Evolutionary conservation across 2,329 filamentous ascomycete genomes (phyloP).

Genomic region (Pseudogymnoascus sp.): DNA sequence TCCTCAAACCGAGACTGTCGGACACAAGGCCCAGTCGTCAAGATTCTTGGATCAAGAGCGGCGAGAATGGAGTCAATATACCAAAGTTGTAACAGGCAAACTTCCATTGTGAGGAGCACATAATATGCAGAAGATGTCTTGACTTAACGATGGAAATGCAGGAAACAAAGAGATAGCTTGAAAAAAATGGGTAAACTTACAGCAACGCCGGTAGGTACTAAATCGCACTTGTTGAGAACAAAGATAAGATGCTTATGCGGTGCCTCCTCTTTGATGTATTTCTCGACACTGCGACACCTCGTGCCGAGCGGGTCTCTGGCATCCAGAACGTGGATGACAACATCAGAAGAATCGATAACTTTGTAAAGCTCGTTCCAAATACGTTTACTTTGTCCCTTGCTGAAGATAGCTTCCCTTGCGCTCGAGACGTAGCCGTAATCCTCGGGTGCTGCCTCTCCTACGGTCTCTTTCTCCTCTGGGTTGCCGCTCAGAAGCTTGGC

Average conservation of each 20-base stretch:
- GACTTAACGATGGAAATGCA: conserved; percentile 66
- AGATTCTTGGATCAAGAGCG: conserved; percentile 38
- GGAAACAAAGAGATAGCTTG: conserved; percentile 13
- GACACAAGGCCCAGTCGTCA: not conserved
- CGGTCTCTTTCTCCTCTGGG: conserved; percentile 39
- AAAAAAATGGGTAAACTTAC: conserved; percentile 57
- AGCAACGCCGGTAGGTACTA: conserved; percentile 85
- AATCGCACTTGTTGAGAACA: conserved; percentile 82
- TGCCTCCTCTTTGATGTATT: conserved; percentile 86
- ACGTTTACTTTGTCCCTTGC: conserved; percentile 88
- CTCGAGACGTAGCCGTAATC: conserved; percentile 45
- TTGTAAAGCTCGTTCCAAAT: conserved; percentile 97
- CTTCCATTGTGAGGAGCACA: conserved; percentile 60
- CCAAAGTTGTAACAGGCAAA: conserved; percentile 98
- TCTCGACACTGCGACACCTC: conserved; percentile 80
- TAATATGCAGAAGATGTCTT: conserved; percentile 62
- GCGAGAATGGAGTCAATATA: conserved; percentile 75
- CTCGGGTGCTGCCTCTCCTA: conserved; percentile 33
- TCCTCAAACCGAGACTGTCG: conserved; percentile 20
- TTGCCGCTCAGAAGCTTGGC: conserved; percentile 67
- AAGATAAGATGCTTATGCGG: conserved; percentile 94
- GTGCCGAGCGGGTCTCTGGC: conserved; percentile 86
- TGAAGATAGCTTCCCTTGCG: conserved; percentile 80
- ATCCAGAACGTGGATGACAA: conserved; percentile 90
- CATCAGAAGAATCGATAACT: conserved; percentile 91